Evolutionary conservation across 2,329 filamentous ascomycete genomes (phyloP).

Genomic region (Endothia cerciana): DNA sequence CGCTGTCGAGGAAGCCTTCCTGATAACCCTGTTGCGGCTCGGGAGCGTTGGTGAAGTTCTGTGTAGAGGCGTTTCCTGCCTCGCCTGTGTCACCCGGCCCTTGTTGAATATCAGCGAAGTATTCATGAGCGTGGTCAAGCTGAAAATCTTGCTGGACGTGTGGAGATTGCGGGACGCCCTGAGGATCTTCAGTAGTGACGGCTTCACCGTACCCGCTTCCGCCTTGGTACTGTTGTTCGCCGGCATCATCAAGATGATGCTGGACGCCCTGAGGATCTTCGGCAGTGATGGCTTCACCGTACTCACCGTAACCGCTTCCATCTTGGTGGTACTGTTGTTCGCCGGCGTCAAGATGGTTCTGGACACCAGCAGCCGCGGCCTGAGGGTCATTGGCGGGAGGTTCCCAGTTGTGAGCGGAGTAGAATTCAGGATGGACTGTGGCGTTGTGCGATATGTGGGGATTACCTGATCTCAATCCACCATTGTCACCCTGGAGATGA

Average conservation of each 20-base stretch:
- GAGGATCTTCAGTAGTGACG: neutral
- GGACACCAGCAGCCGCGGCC: too few species aligned
- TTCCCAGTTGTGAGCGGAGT: too few species aligned
- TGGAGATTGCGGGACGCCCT: neutral
- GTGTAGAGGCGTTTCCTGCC: neutral
- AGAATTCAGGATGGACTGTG: too few species aligned
- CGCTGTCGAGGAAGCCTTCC: neutral
- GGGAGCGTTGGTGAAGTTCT: neutral
- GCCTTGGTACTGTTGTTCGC: neutral
- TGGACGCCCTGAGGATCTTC: too few species aligned
- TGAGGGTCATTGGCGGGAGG: too few species aligned
- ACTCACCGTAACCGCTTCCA: too few species aligned
- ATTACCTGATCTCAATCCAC: too few species aligned
- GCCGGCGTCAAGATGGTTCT: too few species aligned
- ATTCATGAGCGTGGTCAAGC: neutral
- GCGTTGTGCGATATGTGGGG: too few species aligned
- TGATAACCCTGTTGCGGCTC: neutral
- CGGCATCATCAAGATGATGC: neutral
- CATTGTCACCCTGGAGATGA: too few species aligned
- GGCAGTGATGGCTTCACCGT: too few species aligned
- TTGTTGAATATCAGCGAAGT: neutral
- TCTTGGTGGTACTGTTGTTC: too few species aligned
- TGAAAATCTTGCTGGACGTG: neutral
- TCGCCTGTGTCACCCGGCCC: neutral
- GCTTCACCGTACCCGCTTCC: neutral